Conservation (phyloP, 2,329 filamentous ascomycete genomes). For the Fusarium torulosum region DNA sequence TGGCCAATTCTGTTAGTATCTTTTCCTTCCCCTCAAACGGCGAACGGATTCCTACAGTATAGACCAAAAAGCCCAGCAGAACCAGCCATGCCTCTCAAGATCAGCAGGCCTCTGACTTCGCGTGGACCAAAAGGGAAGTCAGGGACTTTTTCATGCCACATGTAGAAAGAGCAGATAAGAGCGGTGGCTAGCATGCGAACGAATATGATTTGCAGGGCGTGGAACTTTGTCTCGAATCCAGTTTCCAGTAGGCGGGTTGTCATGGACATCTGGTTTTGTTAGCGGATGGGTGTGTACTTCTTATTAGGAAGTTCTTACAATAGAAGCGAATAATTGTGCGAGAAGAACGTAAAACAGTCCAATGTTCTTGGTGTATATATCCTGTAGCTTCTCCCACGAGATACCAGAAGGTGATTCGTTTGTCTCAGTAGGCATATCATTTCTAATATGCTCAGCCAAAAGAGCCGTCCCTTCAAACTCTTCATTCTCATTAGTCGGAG, state of each 20-base stretch:
- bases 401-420: too few species aligned
- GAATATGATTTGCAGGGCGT: conserved; percentile 59
- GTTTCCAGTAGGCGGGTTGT: conserved; percentile 55
- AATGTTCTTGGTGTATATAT: conserved; percentile 62
- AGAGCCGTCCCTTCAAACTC: conserved; percentile 7
- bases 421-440: not conserved
- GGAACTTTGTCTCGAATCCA: conserved; percentile 53
- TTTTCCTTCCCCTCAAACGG: accelerated
- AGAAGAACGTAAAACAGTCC: conserved; percentile 57
- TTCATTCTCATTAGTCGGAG: not conserved
- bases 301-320: conserved; percentile 46
- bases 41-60: conserved; percentile 51
- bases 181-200: conserved; percentile 57
- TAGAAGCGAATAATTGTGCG: conserved; percentile 57
- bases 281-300: not conserved
- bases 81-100: conserved; percentile 74
- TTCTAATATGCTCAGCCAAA: not conserved
- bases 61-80: conserved; percentile 74
- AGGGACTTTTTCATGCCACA: conserved; percentile 61
- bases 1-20: conserved; percentile 41
- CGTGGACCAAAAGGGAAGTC: conserved; percentile 75
- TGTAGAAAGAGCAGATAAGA: conserved; percentile 54
- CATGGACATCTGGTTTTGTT: conserved; percentile 54
- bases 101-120: conserved; percentile 72
- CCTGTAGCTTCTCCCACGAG: conserved; percentile 23